phyloP scores from a whole-genome alignment of 768 basidiomycete genomes.

The Tylopilus sp. region DNA sequence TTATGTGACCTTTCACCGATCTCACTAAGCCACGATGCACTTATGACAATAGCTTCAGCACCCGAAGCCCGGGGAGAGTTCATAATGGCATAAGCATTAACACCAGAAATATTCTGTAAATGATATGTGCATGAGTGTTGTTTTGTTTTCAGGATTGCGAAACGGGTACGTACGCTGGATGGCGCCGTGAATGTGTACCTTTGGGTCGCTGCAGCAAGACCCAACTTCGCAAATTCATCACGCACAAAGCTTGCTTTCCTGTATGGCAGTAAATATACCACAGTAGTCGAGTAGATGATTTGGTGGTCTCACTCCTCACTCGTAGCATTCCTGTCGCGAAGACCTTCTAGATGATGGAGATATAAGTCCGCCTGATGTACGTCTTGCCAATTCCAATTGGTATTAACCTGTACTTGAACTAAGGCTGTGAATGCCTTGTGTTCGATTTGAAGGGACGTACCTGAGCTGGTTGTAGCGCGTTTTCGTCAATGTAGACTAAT shows the following conservation, averaged over 20 bases:
- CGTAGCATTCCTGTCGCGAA: conserved; percentile 62
- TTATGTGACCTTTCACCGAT: conserved; percentile 61
- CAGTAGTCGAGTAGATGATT: neutral
- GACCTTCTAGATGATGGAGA: conserved; percentile 61
- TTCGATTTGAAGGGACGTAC: conserved; percentile 38
- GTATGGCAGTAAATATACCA: neutral
- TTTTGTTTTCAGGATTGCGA: neutral
- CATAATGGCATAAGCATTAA: conserved; percentile 80
- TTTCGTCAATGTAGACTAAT: conserved; percentile 87
- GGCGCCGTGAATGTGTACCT: conserved; percentile 56
- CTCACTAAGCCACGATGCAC: conserved; percentile 85
- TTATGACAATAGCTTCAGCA: conserved; percentile 86
- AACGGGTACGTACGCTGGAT: conserved; percentile 40
- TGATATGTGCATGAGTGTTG: conserved; percentile 5
- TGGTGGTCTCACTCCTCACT: conserved; percentile 60
- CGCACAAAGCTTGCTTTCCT: conserved; percentile 67
- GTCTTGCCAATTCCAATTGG: conserved; percentile 89
- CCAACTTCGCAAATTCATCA: conserved; percentile 68
- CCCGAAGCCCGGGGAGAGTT: conserved; percentile 90
- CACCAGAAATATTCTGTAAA: conserved; percentile 53
- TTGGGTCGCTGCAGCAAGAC: conserved; percentile 69
- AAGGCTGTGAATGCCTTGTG: neutral
- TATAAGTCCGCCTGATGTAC: conserved; percentile 86
- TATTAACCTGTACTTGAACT: conserved; percentile 63
- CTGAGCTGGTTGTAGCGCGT: conserved; percentile 91